Evolutionary conservation across 179 eudicot genomes (phyloP).

Genomic region (Silene vulgaris): DNA sequence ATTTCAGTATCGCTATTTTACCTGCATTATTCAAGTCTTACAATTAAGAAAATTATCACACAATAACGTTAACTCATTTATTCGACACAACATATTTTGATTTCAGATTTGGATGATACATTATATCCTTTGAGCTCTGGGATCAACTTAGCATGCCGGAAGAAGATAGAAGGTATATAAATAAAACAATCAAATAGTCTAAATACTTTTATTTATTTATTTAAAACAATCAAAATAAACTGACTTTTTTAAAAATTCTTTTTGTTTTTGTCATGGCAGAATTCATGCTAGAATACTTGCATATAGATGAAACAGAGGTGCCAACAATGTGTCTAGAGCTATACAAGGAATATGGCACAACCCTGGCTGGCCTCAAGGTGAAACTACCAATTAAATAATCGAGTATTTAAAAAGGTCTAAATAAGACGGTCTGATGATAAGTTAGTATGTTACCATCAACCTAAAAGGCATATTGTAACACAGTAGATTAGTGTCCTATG

Average conservation of each 20-base stretch:
- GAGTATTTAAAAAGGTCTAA: background rate
- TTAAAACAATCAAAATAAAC: background rate
- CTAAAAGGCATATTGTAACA: background rate
- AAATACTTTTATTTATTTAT: background rate
- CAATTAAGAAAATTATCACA: too few species aligned
- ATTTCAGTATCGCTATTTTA: too few species aligned
- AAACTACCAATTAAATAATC: background rate
- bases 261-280: slow-evolving; percentile 30
- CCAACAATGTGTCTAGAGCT: slow-evolving; percentile 77
- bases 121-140: slow-evolving; percentile 84
- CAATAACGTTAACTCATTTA: too few species aligned
- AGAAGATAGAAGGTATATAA: slow-evolving; percentile 71
- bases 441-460: background rate
- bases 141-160: slow-evolving; percentile 81
- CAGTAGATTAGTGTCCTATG: background rate
- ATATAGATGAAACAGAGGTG: slow-evolving; percentile 64
- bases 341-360: slow-evolving; percentile 83
- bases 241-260: background rate
- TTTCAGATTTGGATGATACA: slow-evolving; percentile 80
- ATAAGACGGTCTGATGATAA: slow-evolving; percentile 4
- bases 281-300: slow-evolving; percentile 58
- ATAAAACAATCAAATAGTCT: background rate
- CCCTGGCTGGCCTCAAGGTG: slow-evolving; percentile 99
- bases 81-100: background rate
- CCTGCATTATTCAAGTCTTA: too few species aligned